A percentile compares a stretch with the other conserved stretches of the same genome.
Conservation (phyloP, 2,329 filamentous ascomycete species). For the Alternaria gansuensis region DNA sequence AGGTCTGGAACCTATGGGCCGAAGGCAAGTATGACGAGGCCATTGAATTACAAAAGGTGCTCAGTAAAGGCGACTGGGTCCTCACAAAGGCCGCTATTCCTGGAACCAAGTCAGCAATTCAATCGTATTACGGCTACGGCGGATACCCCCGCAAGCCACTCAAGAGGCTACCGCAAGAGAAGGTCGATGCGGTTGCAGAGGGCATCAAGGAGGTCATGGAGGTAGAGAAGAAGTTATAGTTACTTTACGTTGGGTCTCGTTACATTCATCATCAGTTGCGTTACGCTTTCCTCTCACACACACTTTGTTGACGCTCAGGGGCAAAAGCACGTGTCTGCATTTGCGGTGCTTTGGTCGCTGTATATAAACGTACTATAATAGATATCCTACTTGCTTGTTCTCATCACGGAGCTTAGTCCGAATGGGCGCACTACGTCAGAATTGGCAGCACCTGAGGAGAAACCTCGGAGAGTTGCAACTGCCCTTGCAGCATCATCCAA, state of each 20-base stretch:
- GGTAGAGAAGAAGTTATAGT: conserved; percentile 62
- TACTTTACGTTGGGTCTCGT: conserved; percentile 5
- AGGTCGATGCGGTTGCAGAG: conserved; percentile 56
- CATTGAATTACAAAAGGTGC: conserved; percentile 75
- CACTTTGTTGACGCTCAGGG: conserved; percentile 14
- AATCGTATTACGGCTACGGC: conserved; percentile 83
- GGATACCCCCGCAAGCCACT: conserved; percentile 77
- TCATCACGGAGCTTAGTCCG: background rate
- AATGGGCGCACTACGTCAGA: conserved; percentile 1
- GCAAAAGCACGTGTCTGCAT: conserved; percentile 24
- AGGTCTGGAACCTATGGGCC: conserved; percentile 78
- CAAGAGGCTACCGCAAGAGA: conserved; percentile 69
- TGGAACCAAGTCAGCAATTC: conserved; percentile 84
- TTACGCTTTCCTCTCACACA: conserved; percentile 3
- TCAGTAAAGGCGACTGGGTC: conserved; percentile 82
- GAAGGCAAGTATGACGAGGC: conserved; percentile 79
- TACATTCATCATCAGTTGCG: conserved; percentile 10
- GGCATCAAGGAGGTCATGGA: conserved; percentile 68
- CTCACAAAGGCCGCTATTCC: conserved; percentile 83
- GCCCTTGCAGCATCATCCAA: background rate
- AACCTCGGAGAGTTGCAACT: background rate
- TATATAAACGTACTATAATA: conserved; percentile 31
- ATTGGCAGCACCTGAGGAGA: background rate
- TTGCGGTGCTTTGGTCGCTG: conserved; percentile 23
- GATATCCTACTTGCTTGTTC: conserved; percentile 13